Base-by-base conservation (phyloP, 164 flowering plant genomes). In the Kalanchoe fedtschenkoi region DNA sequence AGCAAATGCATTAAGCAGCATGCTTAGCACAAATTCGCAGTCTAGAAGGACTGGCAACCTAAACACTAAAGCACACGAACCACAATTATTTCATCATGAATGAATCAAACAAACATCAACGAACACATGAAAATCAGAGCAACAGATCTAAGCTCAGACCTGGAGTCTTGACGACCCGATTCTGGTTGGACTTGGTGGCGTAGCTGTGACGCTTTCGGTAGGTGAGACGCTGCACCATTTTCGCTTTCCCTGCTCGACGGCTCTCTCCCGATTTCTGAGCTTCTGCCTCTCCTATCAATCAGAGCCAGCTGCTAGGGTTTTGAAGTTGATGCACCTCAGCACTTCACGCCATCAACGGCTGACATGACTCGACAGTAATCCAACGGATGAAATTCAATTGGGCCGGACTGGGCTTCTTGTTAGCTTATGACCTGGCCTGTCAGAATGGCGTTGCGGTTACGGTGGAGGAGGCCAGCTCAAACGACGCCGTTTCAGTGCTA, bases 151-250 rank as follows among this genome's bases (percentile, higher is more conserved):
- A 7, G 39, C 17, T 19, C 26, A 32, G 72, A 80, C 84, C 84
- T 26, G 84, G 84, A 35, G 78, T 76, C 71, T 80, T 80, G 70
- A 80, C 84, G 34, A 80, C 68, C 62, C 80, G 68, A 4, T 63
- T 72, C 69, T 77, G 77, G 65, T 80, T 80, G 28, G 84, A 80
- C 55, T 80, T 80, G 63, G 84, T 80, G 43, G 81, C 80, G 63
- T 80, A 80, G 68, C 81, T 78, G 28, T 80, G 84, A 17, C 84
- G 77, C 57, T 64, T 72, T 6, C 80, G 68, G 58, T 78, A 80
- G 1, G 80, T 78, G 28, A 80, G 74, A 29, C 84, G 62, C 69
- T 80, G 84, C 43, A 78, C 84, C 84, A 80, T 80, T 41, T 79
- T 71, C n/a, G n/a, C 21, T 19, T 44, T 44, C 21, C 6, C 39